These are phyloP conservation scores for Tuber aestivum DNA, from an alignment of 495 filamentous ascomycete genomes.

Conservation along the genomic window DNA sequence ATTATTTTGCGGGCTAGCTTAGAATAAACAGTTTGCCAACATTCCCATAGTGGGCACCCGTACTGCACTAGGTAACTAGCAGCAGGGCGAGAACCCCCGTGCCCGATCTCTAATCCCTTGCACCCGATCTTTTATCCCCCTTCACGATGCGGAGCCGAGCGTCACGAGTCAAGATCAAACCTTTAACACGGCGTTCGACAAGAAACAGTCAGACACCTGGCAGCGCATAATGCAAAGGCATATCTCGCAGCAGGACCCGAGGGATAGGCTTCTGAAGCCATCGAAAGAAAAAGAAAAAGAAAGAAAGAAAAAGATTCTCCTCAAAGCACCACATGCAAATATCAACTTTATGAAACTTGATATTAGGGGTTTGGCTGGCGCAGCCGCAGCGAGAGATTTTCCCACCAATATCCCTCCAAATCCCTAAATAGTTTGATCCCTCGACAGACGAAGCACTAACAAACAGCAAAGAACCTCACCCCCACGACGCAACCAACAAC, in stretches of 20 bases:
- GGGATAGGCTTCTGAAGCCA: slow-evolving; percentile 26
- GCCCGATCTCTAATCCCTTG: not conserved
- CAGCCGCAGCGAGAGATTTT: slow-evolving; percentile 18
- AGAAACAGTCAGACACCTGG: slow-evolving; percentile 49
- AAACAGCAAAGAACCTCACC: slow-evolving; percentile 22
- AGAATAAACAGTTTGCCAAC: not conserved
- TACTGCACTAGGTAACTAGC: slow-evolving; percentile 48
- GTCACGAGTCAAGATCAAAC: slow-evolving; percentile 1
- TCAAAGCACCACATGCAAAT: slow-evolving; percentile 20
- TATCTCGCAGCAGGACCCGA: slow-evolving; percentile 51
- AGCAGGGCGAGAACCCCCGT: slow-evolving; percentile 47
- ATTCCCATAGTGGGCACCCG: too few species aligned
- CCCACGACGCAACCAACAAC: slow-evolving; percentile 64
- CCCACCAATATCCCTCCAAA: slow-evolving; percentile 11
- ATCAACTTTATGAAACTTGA: slow-evolving; percentile 33
- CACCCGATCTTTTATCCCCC: not conserved
- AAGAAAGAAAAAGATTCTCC: slow-evolving; percentile 21
- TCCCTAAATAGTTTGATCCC: not conserved
- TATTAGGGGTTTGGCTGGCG: slow-evolving; percentile 25
- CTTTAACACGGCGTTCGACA: slow-evolving; percentile 36
- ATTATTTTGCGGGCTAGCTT: not conserved
- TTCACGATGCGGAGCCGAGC: not conserved
- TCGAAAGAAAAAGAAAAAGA: too few species aligned
- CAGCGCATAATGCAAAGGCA: slow-evolving; percentile 49
- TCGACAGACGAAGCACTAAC: not conserved